Percentiles rank a stretch among this genome's conserved stretches.
phyloP scores from a whole-genome alignment of 768 basidiomycete species.

The Thelephora ganbajun region DNA sequence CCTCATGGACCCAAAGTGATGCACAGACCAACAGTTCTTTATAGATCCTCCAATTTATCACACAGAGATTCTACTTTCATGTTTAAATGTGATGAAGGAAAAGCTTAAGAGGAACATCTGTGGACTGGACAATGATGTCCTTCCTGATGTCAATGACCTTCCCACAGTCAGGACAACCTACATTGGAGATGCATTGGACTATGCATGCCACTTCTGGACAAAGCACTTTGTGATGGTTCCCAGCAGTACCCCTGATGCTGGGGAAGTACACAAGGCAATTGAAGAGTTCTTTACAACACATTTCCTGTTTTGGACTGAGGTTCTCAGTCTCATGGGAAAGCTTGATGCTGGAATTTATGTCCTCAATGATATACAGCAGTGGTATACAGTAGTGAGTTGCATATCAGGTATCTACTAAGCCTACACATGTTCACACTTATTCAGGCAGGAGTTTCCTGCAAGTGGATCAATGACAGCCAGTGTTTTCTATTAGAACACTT shows the following conservation, averaged over 20 bases:
- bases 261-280: background rate
- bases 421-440: constrained; percentile 6
- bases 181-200: constrained; percentile 9
- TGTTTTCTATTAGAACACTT: too few species aligned
- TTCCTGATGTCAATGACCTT: background rate
- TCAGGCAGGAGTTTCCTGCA: background rate
- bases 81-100: background rate
- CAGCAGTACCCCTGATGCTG: background rate
- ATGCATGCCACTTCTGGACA: constrained; percentile 12
- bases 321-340: constrained; percentile 1
- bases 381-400: constrained; percentile 3
- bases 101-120: constrained; percentile 3
- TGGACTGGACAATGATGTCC: background rate
- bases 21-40: constrained; percentile 3
- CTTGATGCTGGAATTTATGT: constrained; percentile 1
- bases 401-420: constrained; percentile 3
- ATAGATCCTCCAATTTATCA: constrained; percentile 2
- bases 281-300: constrained; percentile 7
- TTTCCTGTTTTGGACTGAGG: constrained; percentile 13
- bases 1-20: constrained; percentile 5
- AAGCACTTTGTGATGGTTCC: constrained; percentile 8
- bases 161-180: background rate
- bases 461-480: too few species aligned
- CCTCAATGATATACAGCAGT: background rate
- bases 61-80: background rate